A percentile compares a stretch with the other conserved stretches of the same genome.
Conservation (phyloP, 495 filamentous ascomycete species). For the Podospora didyma region DNA sequence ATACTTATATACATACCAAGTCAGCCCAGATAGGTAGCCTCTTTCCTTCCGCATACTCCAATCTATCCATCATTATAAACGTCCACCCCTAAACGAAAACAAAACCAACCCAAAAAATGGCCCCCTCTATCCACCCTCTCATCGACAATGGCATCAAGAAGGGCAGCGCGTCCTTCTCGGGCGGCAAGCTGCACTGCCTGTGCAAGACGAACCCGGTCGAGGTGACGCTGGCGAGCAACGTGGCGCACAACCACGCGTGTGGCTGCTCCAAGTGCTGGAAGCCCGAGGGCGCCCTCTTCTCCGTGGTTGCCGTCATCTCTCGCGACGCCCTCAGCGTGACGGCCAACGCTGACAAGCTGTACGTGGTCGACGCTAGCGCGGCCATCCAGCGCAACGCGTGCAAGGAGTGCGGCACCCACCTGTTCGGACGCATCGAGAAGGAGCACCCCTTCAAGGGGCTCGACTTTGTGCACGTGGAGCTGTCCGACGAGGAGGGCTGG, state of each 20-base stretch:
- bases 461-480: constrained; percentile 58
- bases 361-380: constrained; percentile 48
- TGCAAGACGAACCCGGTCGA: constrained; percentile 48
- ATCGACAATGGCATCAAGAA: constrained; percentile 51
- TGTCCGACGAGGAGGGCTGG: constrained; percentile 54
- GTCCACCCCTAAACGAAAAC: too few species aligned
- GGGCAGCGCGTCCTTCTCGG: constrained; percentile 43
- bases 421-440: constrained; percentile 57
- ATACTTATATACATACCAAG: not conserved
- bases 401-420: constrained; percentile 50
- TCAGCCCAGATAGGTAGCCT: too few species aligned
- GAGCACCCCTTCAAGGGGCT: constrained; percentile 60
- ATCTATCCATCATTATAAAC: too few species aligned
- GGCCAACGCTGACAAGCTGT: constrained; percentile 48
- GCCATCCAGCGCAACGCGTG: constrained; percentile 57
- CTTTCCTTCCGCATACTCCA: too few species aligned
- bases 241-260: constrained; percentile 62
- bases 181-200: constrained; percentile 53
- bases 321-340: constrained; percentile 43
- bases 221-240: constrained; percentile 47
- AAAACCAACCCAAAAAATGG: constrained; percentile 16
- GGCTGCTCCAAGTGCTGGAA: constrained; percentile 67
- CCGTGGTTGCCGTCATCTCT: constrained; percentile 53
- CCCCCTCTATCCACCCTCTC: constrained; percentile 51
- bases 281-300: constrained; percentile 53